Conservation (phyloP, 139 green algal species). For the Ettlia oleoabundans region DNA sequence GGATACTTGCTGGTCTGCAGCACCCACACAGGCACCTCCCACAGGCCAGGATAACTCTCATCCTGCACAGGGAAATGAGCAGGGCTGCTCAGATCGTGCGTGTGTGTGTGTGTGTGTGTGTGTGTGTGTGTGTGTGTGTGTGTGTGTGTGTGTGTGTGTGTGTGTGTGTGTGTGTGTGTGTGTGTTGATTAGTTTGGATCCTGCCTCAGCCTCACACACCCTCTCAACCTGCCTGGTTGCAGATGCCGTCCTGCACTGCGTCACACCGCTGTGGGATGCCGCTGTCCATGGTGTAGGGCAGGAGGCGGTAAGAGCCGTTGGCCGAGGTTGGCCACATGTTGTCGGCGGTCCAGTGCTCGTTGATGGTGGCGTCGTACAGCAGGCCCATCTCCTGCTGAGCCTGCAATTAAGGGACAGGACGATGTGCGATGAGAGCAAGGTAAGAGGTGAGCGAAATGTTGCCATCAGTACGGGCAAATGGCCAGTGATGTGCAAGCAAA, state of each 20-base stretch:
- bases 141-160: neutral
- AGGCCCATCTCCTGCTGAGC: conserved; percentile 19
- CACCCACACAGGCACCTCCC: conserved; percentile 25
- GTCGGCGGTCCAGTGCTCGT: conserved; percentile 35
- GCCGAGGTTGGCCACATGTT: conserved; percentile 26
- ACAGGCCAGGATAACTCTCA: conserved; percentile 8
- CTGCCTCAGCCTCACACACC: neutral
- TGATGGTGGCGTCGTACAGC: conserved; percentile 33
- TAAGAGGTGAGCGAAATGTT: too few species aligned
- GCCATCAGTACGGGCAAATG: too few species aligned
- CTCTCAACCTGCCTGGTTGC: neutral
- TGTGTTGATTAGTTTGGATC: too few species aligned
- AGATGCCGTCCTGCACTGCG: conserved; percentile 1
- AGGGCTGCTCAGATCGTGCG: neutral
- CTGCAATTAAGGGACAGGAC: too few species aligned
- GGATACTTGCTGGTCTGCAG: conserved; percentile 43
- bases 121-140: neutral
- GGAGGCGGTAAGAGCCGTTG: conserved; percentile 22
- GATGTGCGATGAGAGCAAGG: too few species aligned
- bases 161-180: neutral
- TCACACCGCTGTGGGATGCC: conserved; percentile 27
- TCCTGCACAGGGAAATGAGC: neutral
- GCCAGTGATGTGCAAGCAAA: too few species aligned
- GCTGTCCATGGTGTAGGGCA: conserved; percentile 17
- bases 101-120: neutral